Conservation (phyloP, 2,329 filamentous ascomycete species). For the Simplicillium sp. region DNA sequence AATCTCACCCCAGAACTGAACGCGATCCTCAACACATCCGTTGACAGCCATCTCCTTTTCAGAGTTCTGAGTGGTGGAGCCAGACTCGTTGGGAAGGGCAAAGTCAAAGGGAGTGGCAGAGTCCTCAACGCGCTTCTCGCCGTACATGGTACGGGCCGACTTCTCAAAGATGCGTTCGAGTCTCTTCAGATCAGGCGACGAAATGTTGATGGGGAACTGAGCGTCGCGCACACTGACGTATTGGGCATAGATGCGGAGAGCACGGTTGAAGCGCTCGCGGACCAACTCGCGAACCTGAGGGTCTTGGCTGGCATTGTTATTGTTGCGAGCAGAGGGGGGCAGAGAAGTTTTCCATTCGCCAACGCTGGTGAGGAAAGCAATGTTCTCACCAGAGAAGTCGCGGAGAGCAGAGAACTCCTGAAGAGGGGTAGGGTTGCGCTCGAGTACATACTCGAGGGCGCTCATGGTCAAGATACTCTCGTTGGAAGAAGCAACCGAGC, state of each 20-base stretch:
- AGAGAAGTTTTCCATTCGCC: constrained; percentile 41
- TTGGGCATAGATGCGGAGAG: constrained; percentile 50
- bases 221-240: constrained; percentile 51
- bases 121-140: constrained; percentile 23
- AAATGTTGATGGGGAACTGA: constrained; percentile 57
- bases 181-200: constrained; percentile 37
- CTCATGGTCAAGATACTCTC: constrained; percentile 47
- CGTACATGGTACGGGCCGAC: constrained; percentile 32
- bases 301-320: constrained; percentile 4
- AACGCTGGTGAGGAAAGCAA: constrained; percentile 54
- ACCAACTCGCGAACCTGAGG: constrained; percentile 15
- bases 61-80: constrained; percentile 2
- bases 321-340: constrained; percentile 11
- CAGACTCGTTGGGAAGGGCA: constrained; percentile 1
- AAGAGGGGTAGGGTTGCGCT: constrained; percentile 48
- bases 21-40: constrained; percentile 5
- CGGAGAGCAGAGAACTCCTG: constrained; percentile 54
- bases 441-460: constrained; percentile 52
- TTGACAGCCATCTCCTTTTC: not conserved
- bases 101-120: constrained; percentile 27
- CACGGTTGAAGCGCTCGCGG: constrained; percentile 44
- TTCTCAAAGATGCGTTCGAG: constrained; percentile 47
- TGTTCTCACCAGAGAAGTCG: constrained; percentile 64
- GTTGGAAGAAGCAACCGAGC: constrained; percentile 14
- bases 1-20: constrained; percentile 30